phyloP scores from a whole-genome alignment of 148 eudicot genomes.

The Camellia japonica region DNA sequence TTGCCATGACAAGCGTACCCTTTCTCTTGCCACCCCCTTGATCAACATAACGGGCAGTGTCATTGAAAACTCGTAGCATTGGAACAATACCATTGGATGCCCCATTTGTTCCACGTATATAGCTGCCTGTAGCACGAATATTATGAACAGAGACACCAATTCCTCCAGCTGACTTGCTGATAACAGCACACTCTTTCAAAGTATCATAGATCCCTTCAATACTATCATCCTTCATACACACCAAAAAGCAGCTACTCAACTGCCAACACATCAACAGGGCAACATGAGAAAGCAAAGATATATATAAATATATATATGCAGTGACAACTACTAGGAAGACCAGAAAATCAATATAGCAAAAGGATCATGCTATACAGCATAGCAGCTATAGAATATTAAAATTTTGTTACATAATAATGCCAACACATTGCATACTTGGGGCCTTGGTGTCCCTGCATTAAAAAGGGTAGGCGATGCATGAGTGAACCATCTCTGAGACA shows the following conservation, averaged over 20 bases:
- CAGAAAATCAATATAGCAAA: background rate
- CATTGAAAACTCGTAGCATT: conserved; percentile 87
- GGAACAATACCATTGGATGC: conserved; percentile 93
- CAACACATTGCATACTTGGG: conserved; percentile 54
- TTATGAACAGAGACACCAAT: conserved; percentile 85
- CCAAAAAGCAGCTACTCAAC: conserved; percentile 94
- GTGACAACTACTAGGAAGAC: background rate
- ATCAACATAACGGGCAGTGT: conserved; percentile 94
- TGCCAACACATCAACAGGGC: conserved; percentile 27
- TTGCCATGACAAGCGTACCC: conserved; percentile 34
- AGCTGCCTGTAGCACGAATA: conserved; percentile 91
- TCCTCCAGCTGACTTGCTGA: conserved; percentile 94
- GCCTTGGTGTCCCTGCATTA: conserved; percentile 90
- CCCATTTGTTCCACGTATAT: conserved; percentile 94
- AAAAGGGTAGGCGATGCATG: conserved; percentile 97
- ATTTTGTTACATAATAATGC: background rate
- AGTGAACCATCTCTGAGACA: conserved; percentile 92
- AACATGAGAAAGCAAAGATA: background rate
- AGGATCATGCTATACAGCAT: background rate
- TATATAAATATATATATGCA: background rate
- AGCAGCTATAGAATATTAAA: background rate
- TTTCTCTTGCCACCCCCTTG: conserved; percentile 97
- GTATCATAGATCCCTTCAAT: conserved; percentile 94
- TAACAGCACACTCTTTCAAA: conserved; percentile 84
- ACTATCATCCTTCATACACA: conserved; percentile 90